Conservation (phyloP, 179 eudicot genomes). For the Beta macrorhiza region DNA sequence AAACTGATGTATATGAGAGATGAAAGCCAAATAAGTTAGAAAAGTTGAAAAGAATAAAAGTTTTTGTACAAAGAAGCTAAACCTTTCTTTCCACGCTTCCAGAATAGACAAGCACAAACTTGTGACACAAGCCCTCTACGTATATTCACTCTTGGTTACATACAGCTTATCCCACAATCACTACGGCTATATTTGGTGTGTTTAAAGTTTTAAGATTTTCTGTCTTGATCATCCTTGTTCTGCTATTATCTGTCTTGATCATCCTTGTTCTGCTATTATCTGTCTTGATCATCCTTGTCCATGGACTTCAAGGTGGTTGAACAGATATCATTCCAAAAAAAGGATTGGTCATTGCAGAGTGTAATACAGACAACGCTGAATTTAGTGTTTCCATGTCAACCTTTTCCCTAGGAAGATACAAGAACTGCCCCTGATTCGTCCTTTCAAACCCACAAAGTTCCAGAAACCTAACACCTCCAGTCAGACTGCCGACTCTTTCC, state of each 20-base stretch:
- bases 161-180: background rate
- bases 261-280: slow-evolving; percentile 4
- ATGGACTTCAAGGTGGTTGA: slow-evolving; percentile 22
- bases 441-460: slow-evolving; percentile 85
- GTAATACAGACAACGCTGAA: slow-evolving; percentile 45
- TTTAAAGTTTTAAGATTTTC: too few relatives aligned
- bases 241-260: background rate
- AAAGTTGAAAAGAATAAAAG: background rate
- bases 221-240: too few relatives aligned
- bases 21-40: background rate
- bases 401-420: slow-evolving; percentile 55
- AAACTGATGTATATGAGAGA: background rate
- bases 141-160: background rate
- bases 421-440: slow-evolving; percentile 44
- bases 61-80: background rate
- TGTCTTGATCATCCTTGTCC: slow-evolving; percentile 6
- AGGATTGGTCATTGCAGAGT: slow-evolving; percentile 65
- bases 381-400: slow-evolving; percentile 45
- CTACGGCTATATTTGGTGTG: too few relatives aligned
- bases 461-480: slow-evolving; percentile 62
- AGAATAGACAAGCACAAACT: background rate
- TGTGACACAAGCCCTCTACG: background rate
- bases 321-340: slow-evolving; percentile 74
- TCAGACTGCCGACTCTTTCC: slow-evolving; percentile 63
- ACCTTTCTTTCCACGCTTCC: background rate